A percentile compares a stretch with the other conserved stretches of the same genome.
These are phyloP conservation scores for Fusarium keratoplasticum DNA, from an alignment of 2,329 filamentous ascomycete species.

Conservation along the genomic window DNA sequence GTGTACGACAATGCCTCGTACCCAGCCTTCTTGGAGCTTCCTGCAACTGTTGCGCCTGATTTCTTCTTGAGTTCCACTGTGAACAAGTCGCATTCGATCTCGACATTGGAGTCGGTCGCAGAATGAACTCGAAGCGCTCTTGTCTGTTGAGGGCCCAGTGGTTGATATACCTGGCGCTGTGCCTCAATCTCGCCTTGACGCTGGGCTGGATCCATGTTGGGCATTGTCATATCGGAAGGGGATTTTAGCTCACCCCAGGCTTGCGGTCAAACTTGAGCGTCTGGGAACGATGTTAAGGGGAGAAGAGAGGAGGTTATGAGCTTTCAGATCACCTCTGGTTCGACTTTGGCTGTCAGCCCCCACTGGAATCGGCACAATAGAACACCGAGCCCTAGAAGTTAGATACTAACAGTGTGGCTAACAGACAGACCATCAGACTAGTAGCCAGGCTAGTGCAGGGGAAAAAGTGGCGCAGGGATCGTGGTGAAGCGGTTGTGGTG, in stretches of 20 bases:
- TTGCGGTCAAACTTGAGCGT: neutral
- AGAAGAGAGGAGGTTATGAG: neutral
- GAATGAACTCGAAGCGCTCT: neutral
- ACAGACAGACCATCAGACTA: too few relatives aligned
- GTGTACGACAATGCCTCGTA: neutral
- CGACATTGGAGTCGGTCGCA: neutral
- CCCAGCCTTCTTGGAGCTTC: neutral
- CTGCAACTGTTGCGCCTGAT: neutral
- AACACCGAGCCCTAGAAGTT: neutral
- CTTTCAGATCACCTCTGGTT: neutral
- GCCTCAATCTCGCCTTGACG: neutral
- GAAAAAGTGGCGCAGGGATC: too few relatives aligned
- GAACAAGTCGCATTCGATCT: neutral
- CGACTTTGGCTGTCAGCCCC: neutral
- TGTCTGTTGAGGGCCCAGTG: neutral
- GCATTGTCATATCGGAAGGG: neutral
- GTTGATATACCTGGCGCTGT: neutral
- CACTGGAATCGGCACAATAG: neutral
- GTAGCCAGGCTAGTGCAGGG: too few relatives aligned
- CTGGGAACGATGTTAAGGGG: neutral
- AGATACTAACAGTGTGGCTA: neutral
- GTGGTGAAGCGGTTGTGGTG: too few relatives aligned
- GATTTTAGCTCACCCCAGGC: neutral
- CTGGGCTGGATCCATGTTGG: neutral
- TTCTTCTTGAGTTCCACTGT: neutral